A percentile compares a stretch with the other conserved stretches of the same genome.
phyloP scores from a whole-genome alignment of 148 eudicot genomes.

The Nepenthes gracilis region DNA sequence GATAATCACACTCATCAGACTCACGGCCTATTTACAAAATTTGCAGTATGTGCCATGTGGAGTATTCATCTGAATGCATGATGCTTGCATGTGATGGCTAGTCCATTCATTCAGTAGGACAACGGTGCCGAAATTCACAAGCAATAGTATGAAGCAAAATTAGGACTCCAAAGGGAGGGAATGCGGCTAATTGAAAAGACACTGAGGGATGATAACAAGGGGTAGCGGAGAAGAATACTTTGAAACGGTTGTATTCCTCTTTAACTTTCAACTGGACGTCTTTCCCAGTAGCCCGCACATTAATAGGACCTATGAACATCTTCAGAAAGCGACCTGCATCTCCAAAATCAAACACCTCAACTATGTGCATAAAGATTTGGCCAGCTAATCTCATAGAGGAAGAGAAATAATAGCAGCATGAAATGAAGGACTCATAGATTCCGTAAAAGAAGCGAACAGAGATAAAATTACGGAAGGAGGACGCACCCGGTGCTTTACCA shows the following conservation, averaged over 20 bases:
- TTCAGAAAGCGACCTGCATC: slow-evolving; percentile 64
- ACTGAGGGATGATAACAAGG: neutral
- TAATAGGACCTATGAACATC: slow-evolving; percentile 87
- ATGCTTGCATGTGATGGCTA: too few species aligned
- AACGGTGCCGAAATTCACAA: too few species aligned
- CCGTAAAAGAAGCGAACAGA: neutral
- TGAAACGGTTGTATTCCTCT: slow-evolving; percentile 84
- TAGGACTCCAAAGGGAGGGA: too few species aligned
- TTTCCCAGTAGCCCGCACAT: slow-evolving; percentile 76
- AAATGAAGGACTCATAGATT: neutral
- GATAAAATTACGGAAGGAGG: neutral
- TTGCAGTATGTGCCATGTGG: too few species aligned
- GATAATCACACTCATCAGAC: too few species aligned
- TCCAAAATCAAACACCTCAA: neutral
- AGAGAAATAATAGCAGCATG: neutral
- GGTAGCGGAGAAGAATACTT: slow-evolving; percentile 31
- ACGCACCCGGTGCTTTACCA: slow-evolving; percentile 54
- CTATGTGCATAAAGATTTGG: neutral
- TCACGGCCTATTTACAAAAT: too few species aligned
- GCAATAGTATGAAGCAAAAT: too few species aligned
- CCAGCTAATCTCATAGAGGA: neutral
- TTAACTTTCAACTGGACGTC: slow-evolving; percentile 93
- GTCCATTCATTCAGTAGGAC: too few species aligned
- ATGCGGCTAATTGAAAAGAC: too few species aligned
- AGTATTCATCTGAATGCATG: too few species aligned